Evolutionary conservation across 257 asterid species (phyloP).

Genomic region (Solanum sitiens): DNA sequence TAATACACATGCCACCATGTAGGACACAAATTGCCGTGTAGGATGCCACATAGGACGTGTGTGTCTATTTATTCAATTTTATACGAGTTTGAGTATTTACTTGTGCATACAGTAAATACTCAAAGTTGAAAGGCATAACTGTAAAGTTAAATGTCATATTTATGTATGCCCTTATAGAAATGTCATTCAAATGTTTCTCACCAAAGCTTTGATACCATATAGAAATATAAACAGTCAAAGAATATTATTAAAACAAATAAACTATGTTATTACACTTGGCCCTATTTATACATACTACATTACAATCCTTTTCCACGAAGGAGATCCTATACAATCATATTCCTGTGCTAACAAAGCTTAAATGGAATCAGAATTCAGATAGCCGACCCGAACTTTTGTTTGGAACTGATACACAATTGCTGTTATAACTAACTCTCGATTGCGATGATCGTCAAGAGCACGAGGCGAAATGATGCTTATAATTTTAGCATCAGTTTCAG

Average conservation of each 20-base stretch:
- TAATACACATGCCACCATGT: no score
- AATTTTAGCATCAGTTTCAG: not conserved
- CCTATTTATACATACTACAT: not conserved
- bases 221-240: not conserved
- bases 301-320: not conserved
- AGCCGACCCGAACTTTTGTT: not conserved
- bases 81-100: no score
- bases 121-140: no score
- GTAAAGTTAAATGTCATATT: no score
- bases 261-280: not conserved
- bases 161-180: not conserved
- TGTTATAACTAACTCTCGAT: not conserved
- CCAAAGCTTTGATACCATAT: not conserved
- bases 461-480: not conserved
- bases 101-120: no score
- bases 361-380: not conserved
- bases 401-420: not conserved
- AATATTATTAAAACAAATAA: not conserved
- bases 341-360: not conserved
- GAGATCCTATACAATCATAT: not conserved
- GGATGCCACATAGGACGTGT: fast-evolving
- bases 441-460: not conserved
- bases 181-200: not conserved
- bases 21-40: no score
- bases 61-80: no score